These are phyloP conservation scores for Lyophyllum semitale DNA, from an alignment of 768 basidiomycete species.

Conservation along the genomic window DNA sequence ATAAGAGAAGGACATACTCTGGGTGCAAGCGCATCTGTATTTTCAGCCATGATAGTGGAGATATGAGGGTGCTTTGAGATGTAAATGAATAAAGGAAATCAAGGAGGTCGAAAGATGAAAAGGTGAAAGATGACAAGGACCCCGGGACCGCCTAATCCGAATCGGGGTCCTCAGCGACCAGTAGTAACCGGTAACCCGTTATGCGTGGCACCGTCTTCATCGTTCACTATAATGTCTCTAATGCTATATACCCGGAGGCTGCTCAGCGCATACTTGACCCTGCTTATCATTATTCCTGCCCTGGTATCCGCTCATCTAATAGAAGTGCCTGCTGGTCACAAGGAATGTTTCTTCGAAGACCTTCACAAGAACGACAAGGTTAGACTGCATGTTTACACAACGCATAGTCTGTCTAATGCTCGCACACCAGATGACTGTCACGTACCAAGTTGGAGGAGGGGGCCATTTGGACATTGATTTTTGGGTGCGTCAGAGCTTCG, in stretches of 20 bases:
- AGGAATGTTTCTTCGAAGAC: slow-evolving; percentile 97
- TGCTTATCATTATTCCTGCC: slow-evolving; percentile 42
- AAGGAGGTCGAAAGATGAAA: slow-evolving; percentile 1
- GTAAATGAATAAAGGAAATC: slow-evolving; percentile 16
- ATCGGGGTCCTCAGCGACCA: slow-evolving; percentile 21
- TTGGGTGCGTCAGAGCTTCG: slow-evolving; percentile 57
- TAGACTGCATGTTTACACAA: slow-evolving; percentile 5
- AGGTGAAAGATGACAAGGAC: slow-evolving; percentile 13
- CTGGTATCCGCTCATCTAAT: slow-evolving; percentile 67
- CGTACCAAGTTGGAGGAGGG: slow-evolving; percentile 97
- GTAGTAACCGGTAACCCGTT: no score
- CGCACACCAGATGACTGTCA: slow-evolving; percentile 87
- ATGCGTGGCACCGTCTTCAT: not conserved
- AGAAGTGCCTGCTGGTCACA: slow-evolving; percentile 74
- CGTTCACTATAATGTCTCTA: slow-evolving; percentile 11
- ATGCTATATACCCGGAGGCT: slow-evolving; percentile 36
- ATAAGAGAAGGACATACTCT: slow-evolving; percentile 52
- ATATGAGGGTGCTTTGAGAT: slow-evolving; percentile 28
- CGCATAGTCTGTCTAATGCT: not conserved
- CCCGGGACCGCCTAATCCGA: slow-evolving; percentile 15
- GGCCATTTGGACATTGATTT: slow-evolving; percentile 98
- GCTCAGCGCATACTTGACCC: slow-evolving; percentile 37
- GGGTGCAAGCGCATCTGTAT: slow-evolving; percentile 66
- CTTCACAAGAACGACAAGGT: slow-evolving; percentile 90
- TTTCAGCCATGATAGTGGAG: slow-evolving; percentile 52